Base-by-base conservation (phyloP, 2,329 filamentous ascomycete species). In the Malbranchea zuffiana region DNA sequence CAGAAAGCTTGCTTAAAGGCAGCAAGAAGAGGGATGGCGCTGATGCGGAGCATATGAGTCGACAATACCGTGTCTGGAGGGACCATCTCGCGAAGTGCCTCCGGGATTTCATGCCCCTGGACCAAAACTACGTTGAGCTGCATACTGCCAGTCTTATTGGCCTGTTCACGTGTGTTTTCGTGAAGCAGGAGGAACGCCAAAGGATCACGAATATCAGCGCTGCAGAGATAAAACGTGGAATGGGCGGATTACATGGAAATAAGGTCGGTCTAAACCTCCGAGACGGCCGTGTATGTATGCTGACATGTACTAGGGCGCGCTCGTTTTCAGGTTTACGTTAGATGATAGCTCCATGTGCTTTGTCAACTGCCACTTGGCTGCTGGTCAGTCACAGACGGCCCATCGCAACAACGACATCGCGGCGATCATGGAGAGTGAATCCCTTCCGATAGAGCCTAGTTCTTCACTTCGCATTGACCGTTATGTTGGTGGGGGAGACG, bases 311-410 rank as follows among this genome's bases (percentile, higher is more conserved):
- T 42, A 74, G 67, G 90, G 90, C 44, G 90, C 87, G 13, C 74
- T 96, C 23, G 72, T 93, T 23, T 72, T 95, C 25, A 82, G 90
- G n/a, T 94, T 98, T 60, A 72, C 87, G 50, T 63, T 98, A 2
- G 90, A 98, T 52, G 87, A 98, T 58, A 90, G 80, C 34, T 95
- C 88, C 1, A 62, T 98, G 23, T 98, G 90, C 62, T 88, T 98
- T 60, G 74, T 96, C 63, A 98, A 98, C 55, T 98, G 90, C 56
- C 90, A 98, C 72, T 67, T 98, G 41, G 90, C 90, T 12, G 90
- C 90, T 0, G 90, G 90, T 0, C 90, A 98, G 59, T 79, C 81
- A 0, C 83, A 93, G 42, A 93, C 88, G 0, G 82, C 82, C 40
- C 78, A 87, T 50, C 83, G 90, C 5, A 93, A 98, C 61, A 90